These are phyloP conservation scores for Fusarium acutatum DNA, from an alignment of 2,329 filamentous ascomycete species.

Conservation along the genomic window DNA sequence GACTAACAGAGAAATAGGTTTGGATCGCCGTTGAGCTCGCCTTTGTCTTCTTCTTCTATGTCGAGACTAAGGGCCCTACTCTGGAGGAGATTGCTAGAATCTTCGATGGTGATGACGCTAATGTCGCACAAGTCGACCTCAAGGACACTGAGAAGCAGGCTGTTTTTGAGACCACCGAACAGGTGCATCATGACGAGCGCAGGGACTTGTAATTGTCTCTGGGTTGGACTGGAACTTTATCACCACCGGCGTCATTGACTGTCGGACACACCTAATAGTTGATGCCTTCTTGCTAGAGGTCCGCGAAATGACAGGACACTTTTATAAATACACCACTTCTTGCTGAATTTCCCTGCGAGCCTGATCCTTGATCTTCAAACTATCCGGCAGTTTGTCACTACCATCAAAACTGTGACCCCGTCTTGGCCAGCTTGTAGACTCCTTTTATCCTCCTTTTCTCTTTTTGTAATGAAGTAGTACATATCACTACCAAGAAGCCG, in stretches of 20 bases:
- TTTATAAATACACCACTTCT: too few relatives aligned
- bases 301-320: accelerated
- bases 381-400: accelerated
- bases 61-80: constrained; percentile 75
- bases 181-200: background rate
- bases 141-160: constrained; percentile 14
- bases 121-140: background rate
- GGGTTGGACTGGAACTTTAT: background rate
- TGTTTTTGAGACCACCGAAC: background rate
- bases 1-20: background rate
- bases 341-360: background rate
- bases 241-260: too few relatives aligned
- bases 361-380: accelerated
- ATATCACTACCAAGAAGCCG: accelerated
- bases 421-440: background rate
- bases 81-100: constrained; percentile 70
- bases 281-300: background rate
- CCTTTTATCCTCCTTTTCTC: background rate
- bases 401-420: accelerated
- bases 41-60: constrained; percentile 72
- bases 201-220: background rate
- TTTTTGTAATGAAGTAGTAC: too few relatives aligned
- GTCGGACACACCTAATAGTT: background rate
- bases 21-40: constrained; percentile 55
- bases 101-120: constrained; percentile 71